Evolutionary conservation across 139 green algal genomes (phyloP).

Genomic region (Pseudopediastrum boryanum): DNA sequence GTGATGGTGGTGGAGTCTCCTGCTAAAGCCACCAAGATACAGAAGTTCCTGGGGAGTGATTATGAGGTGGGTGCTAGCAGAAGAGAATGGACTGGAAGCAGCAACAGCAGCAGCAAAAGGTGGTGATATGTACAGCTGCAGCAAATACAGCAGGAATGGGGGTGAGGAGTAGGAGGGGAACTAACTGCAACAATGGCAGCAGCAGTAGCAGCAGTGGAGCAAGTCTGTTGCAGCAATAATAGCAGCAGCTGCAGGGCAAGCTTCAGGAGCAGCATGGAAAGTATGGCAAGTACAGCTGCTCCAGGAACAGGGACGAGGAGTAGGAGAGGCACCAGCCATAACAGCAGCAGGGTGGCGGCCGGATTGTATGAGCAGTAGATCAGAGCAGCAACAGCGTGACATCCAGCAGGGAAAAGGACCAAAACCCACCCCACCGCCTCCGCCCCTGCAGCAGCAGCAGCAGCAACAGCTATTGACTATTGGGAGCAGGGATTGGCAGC

Average conservation of each 20-base stretch:
- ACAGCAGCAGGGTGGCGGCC: too few species aligned
- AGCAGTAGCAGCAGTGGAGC: slow-evolving; percentile 7
- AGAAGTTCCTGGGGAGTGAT: slow-evolving; percentile 80
- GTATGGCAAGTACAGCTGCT: too few species aligned
- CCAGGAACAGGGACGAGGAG: too few species aligned
- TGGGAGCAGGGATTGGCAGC: too few species aligned
- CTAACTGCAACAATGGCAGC: neutral
- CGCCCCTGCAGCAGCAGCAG: too few species aligned
- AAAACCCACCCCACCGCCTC: too few species aligned
- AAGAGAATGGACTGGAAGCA: neutral
- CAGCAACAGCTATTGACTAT: too few species aligned
- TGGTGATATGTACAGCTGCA: neutral
- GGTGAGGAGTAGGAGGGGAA: neutral
- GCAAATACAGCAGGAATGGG: neutral
- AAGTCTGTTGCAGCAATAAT: neutral
- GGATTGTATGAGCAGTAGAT: too few species aligned
- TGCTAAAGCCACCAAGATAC: slow-evolving; percentile 93
- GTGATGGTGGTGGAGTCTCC: slow-evolving; percentile 95
- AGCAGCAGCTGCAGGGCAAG: neutral
- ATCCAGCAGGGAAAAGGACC: too few species aligned
- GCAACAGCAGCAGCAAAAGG: slow-evolving; percentile 13
- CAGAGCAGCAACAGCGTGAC: too few species aligned
- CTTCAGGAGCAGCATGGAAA: too few species aligned
- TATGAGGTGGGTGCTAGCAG: slow-evolving; percentile 50
- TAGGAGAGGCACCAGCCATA: too few species aligned